Evolutionary conservation across 306 rosid species (phyloP), one percentile per base, ranked within the genome.

Genomic region (Calophaca sinica): DNA sequence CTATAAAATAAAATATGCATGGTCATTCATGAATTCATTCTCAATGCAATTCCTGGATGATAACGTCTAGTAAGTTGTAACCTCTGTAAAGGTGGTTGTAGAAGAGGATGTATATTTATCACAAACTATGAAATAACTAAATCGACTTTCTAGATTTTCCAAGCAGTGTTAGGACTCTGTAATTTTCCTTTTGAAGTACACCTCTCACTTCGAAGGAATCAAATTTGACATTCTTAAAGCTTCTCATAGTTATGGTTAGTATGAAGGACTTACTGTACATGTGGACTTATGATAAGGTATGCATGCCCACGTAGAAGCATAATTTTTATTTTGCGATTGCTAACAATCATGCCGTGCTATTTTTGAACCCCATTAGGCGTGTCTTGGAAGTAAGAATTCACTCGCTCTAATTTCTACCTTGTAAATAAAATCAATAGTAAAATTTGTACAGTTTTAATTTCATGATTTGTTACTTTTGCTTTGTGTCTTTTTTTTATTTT

Each of bases 391-490:
- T 6, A 55, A 57, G 13, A 68, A 33, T 52, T 14, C 45, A 4
- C 11, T 55, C 5, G 7, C 31, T 62, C 11, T 8, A n/a, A 32
- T 71, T 63, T 46, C 48, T 5, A 32, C 35, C 50, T 60, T 6
- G 39, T 28, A 26, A 45, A 57, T 15, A 74, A 38, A 31, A 50
- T 49, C 75, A 45, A n/a, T 29, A 11, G 62, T 39, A 53, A 20
- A 49, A 10, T 77, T 4, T n/a, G 26, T 62, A 52, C 38, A 51
- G 10, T 62, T 64, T 45, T 55, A 26, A 13, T 61, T 26, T 41
- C 64, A 52, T 52, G n/a, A 50, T 71, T 54, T 72, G 6, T 36
- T 48, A 44, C 38, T 73, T 49, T 31, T 63, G 7, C 39, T 52
- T 2, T 38, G 38, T 11, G 7, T 52, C 9, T 39, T 0, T 70